phyloP scores from a whole-genome alignment of 2,329 filamentous ascomycete genomes.

The Huntiella savannae region DNA sequence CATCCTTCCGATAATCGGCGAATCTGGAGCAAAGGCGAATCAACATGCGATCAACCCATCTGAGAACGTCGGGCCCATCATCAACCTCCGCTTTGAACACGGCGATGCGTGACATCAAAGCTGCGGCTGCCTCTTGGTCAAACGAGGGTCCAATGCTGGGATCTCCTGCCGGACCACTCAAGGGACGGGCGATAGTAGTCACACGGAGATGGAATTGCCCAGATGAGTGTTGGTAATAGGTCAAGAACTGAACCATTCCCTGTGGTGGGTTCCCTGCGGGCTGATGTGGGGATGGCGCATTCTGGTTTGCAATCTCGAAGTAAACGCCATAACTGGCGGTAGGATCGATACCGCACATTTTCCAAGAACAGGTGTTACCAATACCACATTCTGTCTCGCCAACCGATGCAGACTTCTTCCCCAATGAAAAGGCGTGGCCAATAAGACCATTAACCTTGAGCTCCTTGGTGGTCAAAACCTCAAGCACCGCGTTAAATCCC shows the following conservation, averaged over 20 bases:
- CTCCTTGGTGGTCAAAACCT: slow-evolving; percentile 94
- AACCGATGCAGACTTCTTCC: slow-evolving; percentile 94
- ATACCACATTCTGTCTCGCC: slow-evolving; percentile 97
- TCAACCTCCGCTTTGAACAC: slow-evolving; percentile 98
- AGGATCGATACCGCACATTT: slow-evolving; percentile 97
- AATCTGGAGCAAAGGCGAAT: slow-evolving; percentile 92
- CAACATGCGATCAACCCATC: slow-evolving; percentile 97
- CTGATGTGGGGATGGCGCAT: slow-evolving; percentile 63
- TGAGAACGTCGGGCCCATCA: slow-evolving; percentile 90
- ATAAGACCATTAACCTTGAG: slow-evolving; percentile 95
- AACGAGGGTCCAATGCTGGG: slow-evolving; percentile 92
- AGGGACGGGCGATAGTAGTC: slow-evolving; percentile 75
- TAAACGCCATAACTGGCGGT: slow-evolving; percentile 88
- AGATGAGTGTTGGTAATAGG: slow-evolving; percentile 94
- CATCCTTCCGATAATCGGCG: slow-evolving; percentile 94
- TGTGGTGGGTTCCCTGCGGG: slow-evolving; percentile 45
- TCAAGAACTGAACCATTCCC: slow-evolving; percentile 94
- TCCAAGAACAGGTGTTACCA: slow-evolving; percentile 97
- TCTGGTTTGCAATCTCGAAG: slow-evolving; percentile 92
- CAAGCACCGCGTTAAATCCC: slow-evolving; percentile 93
- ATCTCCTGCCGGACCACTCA: slow-evolving; percentile 86
- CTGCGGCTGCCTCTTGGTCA: slow-evolving; percentile 91
- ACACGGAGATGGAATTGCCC: slow-evolving; percentile 93
- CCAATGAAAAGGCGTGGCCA: slow-evolving; percentile 85
- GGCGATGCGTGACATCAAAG: slow-evolving; percentile 96